These are phyloP conservation scores for Backusella liffmaniae DNA, from an alignment of 192 early-diverging fungal species.

Conservation along the genomic window DNA sequence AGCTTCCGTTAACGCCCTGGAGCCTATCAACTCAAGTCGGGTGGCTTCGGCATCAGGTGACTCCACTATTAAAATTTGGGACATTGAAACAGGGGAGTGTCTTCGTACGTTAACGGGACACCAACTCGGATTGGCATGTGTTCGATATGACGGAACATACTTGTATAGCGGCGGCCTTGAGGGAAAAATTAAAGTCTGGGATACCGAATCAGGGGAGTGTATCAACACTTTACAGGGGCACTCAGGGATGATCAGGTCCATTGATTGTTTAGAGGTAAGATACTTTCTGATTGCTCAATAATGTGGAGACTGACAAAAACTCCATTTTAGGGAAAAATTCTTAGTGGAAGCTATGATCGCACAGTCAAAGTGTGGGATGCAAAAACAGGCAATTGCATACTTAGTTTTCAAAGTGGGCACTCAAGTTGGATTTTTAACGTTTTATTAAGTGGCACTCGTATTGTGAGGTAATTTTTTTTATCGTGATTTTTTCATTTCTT, in stretches of 20 bases:
- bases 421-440: constrained; percentile 96
- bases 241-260: constrained; percentile 74
- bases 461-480: constrained; percentile 38
- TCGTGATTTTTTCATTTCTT: not conserved
- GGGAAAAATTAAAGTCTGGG: constrained; percentile 70
- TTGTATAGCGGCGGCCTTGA: constrained; percentile 80
- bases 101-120: constrained; percentile 77
- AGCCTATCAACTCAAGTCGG: constrained; percentile 60
- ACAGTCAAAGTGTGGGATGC: constrained; percentile 94
- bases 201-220: constrained; percentile 57
- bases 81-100: constrained; percentile 62
- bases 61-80: constrained; percentile 77
- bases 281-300: constrained; percentile 25
- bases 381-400: constrained; percentile 68
- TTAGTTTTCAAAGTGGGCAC: constrained; percentile 64
- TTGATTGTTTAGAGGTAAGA: constrained; percentile 69
- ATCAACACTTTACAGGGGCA: constrained; percentile 62
- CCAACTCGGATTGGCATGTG: constrained; percentile 74
- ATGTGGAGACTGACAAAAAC: not conserved
- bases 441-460: constrained; percentile 74
- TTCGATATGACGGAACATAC: constrained; percentile 72
- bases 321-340: constrained; percentile 52
- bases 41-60: constrained; percentile 89
- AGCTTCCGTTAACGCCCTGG: constrained; percentile 95
- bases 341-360: constrained; percentile 91